These are phyloP conservation scores for Sclerotinia glacialis DNA, from an alignment of 2,329 filamentous ascomycete genomes.

Conservation along the genomic window DNA sequence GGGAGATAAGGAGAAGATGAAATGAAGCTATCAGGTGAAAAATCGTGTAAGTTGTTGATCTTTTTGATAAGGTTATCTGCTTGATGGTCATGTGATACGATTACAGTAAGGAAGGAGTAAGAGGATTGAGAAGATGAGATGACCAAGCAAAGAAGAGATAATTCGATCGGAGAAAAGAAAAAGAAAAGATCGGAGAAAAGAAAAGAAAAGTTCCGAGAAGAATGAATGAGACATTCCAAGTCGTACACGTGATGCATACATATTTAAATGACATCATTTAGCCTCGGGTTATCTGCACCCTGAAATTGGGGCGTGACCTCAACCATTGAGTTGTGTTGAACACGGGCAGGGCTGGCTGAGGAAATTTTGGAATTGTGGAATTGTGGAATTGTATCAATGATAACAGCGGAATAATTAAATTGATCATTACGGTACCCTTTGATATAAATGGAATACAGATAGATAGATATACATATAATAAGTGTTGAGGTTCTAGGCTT, in stretches of 20 bases:
- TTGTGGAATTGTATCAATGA: too few relatives aligned
- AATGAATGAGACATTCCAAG: not conserved
- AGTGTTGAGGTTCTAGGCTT: not conserved
- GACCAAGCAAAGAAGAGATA: not conserved
- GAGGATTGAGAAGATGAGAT: too few relatives aligned
- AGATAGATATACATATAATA: too few relatives aligned
- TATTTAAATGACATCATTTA: not conserved
- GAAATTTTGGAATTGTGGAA: too few relatives aligned
- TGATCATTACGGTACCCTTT: too few relatives aligned
- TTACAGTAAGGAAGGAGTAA: not conserved
- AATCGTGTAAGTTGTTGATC: slow-evolving; percentile 4
- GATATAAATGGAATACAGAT: too few relatives aligned
- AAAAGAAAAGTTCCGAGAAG: not conserved
- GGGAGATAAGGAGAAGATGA: not conserved
- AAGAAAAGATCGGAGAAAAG: not conserved
- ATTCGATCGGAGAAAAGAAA: not conserved
- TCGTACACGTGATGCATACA: not conserved
- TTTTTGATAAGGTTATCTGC: not conserved
- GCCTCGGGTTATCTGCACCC: not conserved
- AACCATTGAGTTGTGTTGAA: too few relatives aligned
- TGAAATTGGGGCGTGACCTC: too few relatives aligned
- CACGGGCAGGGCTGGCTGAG: too few relatives aligned
- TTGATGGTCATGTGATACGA: not conserved
- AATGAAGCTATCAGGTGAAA: slow-evolving; percentile 16
- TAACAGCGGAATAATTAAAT: too few relatives aligned